Evolutionary conservation across 108 stramenopile species (phyloP), one percentile per base, ranked within the genome.

Genomic region (Cyclostephanos tholiformis): DNA sequence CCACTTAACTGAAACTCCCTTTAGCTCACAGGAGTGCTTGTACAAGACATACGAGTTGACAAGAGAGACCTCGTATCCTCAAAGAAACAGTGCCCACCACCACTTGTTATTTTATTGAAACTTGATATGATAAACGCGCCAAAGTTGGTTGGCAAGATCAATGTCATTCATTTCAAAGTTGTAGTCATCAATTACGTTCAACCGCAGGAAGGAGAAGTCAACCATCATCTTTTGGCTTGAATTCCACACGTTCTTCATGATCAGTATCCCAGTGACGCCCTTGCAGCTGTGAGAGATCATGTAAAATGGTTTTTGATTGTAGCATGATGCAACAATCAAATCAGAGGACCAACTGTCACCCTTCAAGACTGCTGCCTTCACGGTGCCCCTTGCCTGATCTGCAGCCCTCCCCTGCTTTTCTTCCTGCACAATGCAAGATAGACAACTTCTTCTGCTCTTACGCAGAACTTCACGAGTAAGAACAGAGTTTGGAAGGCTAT

Each of bases 301-400:
- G 50, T 68, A 68, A 68, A n/a, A n/a, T n/a, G n/a, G n/a, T n/a
- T n/a, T n/a, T n/a, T n/a, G n/a, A n/a, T n/a, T n/a, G n/a, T n/a
- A n/a, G n/a, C n/a, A n/a, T n/a, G n/a, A n/a, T n/a, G n/a, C n/a
- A n/a, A n/a, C n/a, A n/a, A n/a, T n/a, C n/a, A n/a, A n/a, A n/a
- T n/a, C n/a, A n/a, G n/a, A n/a, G n/a, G n/a, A n/a, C n/a, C n/a
- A n/a, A n/a, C n/a, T n/a, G n/a, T n/a, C n/a, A n/a, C n/a, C n/a
- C n/a, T n/a, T n/a, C n/a, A n/a, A n/a, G n/a, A n/a, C 67, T 7
- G 67, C 67, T 4, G 67, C 67, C 36, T 68, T 68, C 51, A 68
- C 67, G 4, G 67, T 68, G 19, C 67, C 67, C 52, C 43, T 17
- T 11, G 32, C 67, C 17, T 4, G 8, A 3, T 68, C 67, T 4